Base-by-base conservation (phyloP, 176 grass and related monocot species). In the Aegilops bicornis region DNA sequence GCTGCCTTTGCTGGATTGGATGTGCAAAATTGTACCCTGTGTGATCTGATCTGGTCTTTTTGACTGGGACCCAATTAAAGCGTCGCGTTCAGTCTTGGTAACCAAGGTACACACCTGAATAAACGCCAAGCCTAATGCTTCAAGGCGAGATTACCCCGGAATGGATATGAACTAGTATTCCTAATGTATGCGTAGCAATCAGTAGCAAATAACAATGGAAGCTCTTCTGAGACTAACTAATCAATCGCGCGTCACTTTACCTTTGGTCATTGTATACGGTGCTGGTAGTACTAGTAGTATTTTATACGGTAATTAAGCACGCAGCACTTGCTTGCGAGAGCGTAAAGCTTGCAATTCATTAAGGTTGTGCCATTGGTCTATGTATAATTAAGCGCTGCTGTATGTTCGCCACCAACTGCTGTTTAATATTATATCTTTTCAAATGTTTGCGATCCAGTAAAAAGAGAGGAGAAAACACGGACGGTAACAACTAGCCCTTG, bases 31-130 rank as follows among this genome's bases (percentile, higher is more conserved):
- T 45, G 65, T 16, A 67, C 79, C 66, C 72, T 79, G 25, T 79
- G 33, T 47, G 85, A 75, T 80, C 68, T 84, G 85, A 87, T 78
- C 22, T 64, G 76, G 63, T 47, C 35, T 45, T 73, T 69, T 77
- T 79, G 19, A 61, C 16, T 79, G 80, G 89, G 85, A 12, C 80
- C 89, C 85, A 27, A 45, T 47, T 33, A 37, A 82, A 86, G 84
- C 10, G 73, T 78, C 67, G 11, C 64, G 47, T 60, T 87, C 45
- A 76, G 85, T 84, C 89, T 91, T 91, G 66, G 75, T 83, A 87
- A 64, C 84, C 69, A 90, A 87, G 80, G 85, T 60, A 87, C 79
- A 73, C 75, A 83, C 73, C 80, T 61, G 85, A 90, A 83, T 73
- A 31, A 83, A 83, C 84, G 56, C 43, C 64, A 58, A 68, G 82